Evolutionary conservation across 2,329 filamentous ascomycete genomes (phyloP), one percentile per base, ranked within the genome.

Genomic region (Aspergillus flavus): DNA sequence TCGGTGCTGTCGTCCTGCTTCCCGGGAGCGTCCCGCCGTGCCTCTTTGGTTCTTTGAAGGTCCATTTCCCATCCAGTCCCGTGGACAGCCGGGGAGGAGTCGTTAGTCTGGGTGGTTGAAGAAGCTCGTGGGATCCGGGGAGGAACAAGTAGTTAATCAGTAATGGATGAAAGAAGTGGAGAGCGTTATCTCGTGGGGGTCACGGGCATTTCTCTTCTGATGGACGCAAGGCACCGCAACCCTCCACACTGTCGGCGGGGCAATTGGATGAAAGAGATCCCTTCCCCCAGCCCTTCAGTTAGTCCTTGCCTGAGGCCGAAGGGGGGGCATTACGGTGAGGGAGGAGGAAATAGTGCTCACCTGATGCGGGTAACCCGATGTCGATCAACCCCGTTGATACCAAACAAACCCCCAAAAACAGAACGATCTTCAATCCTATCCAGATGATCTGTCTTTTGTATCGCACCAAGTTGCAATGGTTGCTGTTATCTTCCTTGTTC

Each of bases 11-110:
- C 78, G 57, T 79, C 76, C 62, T 78, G 73, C 41, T 75, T 74
- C 39, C 69, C 67, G 59, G 70, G 71, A 59, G 72, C 64, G 61
- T 73, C 68, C 58, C 71, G 68, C 57, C 72, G 74, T 59, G 78
- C 73, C 68, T 79, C 76, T 67, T 79, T 79, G 34, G 78, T 75
- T 58, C 76, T 77, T 65, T 78, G 78, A 61, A 79, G 73, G 69
- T 79, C 76, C 78, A 80, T 80, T 58, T 66, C 28, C 64, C 67
- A 68, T 68, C 60, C 61, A 64, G 62, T 50, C 61, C 57, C 46
- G 57, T 39, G 43, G 43, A 36, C 9, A 21, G 43, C 36, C 46
- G n/a, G 21, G 50, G 6, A n/a, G 30, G 5, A 39, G 21, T 39
- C n/a, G 32, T 21, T 16, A 32, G 14, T 4, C 48, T 32, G 56